A percentile compares a stretch with the other conserved stretches of the same genome.
phyloP scores from a whole-genome alignment of 2,329 filamentous ascomycete species.

The Paraconiothyrium brasiliense region DNA sequence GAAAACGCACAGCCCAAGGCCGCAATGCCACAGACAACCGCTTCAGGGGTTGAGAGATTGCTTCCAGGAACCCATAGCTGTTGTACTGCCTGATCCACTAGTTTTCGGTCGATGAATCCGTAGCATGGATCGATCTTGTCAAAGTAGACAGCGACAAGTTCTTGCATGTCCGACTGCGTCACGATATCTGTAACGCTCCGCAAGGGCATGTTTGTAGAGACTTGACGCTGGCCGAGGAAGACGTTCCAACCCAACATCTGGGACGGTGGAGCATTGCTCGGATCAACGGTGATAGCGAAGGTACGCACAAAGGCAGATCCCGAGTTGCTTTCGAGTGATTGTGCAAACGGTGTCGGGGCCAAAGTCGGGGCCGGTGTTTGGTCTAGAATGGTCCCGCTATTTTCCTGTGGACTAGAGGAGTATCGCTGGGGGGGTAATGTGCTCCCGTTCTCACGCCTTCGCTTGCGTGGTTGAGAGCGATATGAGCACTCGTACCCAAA shows the following conservation, averaged over 20 bases:
- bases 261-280: conserved; percentile 62
- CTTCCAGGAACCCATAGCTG: conserved; percentile 46
- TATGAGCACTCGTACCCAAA: conserved; percentile 65
- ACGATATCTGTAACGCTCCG: conserved; percentile 57
- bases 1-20: conserved; percentile 65
- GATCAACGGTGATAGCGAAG: conserved; percentile 63
- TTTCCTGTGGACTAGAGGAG: conserved; percentile 31
- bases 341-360: conserved; percentile 28
- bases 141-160: conserved; percentile 60
- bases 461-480: conserved; percentile 48
- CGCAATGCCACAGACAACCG: conserved; percentile 64
- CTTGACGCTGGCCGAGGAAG: conserved; percentile 37
- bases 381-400: conserved; percentile 19
- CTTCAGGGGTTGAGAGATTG: conserved; percentile 52
- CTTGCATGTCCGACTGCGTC: conserved; percentile 59
- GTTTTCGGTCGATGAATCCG: conserved; percentile 57
- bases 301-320: conserved; percentile 65
- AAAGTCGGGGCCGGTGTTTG: conserved; percentile 12
- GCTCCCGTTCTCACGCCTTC: conserved; percentile 1
- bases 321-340: conserved; percentile 65
- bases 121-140: conserved; percentile 64
- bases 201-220: conserved; percentile 4
- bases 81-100: conserved; percentile 42
- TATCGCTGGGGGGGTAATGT: conserved; percentile 26
- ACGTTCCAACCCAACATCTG: conserved; percentile 68